phyloP scores from a whole-genome alignment of 768 basidiomycete species.

The Tricholoma sp. region DNA sequence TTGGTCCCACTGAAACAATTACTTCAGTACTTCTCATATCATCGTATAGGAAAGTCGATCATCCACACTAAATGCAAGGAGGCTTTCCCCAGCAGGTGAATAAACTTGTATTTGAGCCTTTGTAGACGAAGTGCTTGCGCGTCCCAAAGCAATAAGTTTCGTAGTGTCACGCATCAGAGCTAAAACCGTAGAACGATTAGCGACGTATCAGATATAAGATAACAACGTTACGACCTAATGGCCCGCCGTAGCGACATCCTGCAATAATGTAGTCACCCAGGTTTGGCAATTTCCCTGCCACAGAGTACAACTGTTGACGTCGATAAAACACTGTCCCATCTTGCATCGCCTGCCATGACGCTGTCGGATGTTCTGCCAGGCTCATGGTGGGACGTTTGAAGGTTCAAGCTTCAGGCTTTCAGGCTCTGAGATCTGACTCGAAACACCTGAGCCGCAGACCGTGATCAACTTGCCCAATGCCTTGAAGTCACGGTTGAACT shows the following conservation, averaged over 20 bases:
- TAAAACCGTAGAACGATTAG: conserved; percentile 21
- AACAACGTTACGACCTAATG: conserved; percentile 57
- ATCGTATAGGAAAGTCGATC: conserved; percentile 17
- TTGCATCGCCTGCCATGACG: conserved; percentile 89
- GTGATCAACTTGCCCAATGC: too few relatives aligned
- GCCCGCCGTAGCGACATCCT: conserved; percentile 84
- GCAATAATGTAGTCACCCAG: conserved; percentile 76
- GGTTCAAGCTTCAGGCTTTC: neutral
- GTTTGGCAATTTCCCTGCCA: conserved; percentile 73
- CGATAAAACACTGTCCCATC: conserved; percentile 85
- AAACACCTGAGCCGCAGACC: too few relatives aligned
- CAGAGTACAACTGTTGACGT: conserved; percentile 78
- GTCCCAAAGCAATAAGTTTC: conserved; percentile 72
- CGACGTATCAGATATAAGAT: neutral
- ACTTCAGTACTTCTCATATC: conserved; percentile 12
- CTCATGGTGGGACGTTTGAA: neutral
- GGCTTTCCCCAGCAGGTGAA: conserved; percentile 76
- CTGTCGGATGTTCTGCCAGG: conserved; percentile 65
- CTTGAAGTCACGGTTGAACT: too few relatives aligned
- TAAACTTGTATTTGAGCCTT: conserved; percentile 86
- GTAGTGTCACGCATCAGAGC: conserved; percentile 85
- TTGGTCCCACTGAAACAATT: conserved; percentile 78
- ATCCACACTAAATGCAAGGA: conserved; percentile 71
- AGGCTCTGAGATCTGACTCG: too few relatives aligned
- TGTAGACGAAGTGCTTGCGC: conserved; percentile 47